phyloP scores from a whole-genome alignment of 2,329 filamentous ascomycete species.

The Ophiocordyceps robertsii region DNA sequence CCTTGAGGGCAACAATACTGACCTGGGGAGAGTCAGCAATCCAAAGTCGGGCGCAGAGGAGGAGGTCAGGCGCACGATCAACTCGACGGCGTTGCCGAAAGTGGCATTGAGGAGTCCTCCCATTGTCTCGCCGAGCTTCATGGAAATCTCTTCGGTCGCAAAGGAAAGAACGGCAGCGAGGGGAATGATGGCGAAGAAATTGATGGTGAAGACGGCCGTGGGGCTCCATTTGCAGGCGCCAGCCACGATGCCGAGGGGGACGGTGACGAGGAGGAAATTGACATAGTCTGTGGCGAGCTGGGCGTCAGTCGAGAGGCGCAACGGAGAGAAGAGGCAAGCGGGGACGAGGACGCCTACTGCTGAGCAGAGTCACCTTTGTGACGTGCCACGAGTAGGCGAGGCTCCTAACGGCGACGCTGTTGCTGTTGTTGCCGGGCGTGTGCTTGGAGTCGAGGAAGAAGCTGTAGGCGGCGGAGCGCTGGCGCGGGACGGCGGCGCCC shows the following conservation, averaged over 20 bases:
- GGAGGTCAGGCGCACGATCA: slow-evolving; percentile 41
- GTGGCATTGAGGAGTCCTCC: slow-evolving; percentile 65
- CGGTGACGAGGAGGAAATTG: slow-evolving; percentile 61
- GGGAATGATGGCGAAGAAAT: slow-evolving; percentile 71
- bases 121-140: slow-evolving; percentile 58
- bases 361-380: slow-evolving; percentile 42
- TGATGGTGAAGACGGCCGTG: slow-evolving; percentile 58
- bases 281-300: slow-evolving; percentile 32
- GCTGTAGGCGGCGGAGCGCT: slow-evolving; percentile 11
- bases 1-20: slow-evolving; percentile 76
- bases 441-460: slow-evolving; percentile 36
- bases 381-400: slow-evolving; percentile 40
- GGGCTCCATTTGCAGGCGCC: slow-evolving; percentile 50
- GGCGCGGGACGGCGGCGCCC: slow-evolving; percentile 6
- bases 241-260: slow-evolving; percentile 59
- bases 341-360: slow-evolving; percentile 31
- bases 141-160: slow-evolving; percentile 64
- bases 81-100: slow-evolving; percentile 67
- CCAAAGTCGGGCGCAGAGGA: too few species aligned
- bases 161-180: slow-evolving; percentile 62
- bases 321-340: neutral
- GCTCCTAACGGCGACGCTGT: slow-evolving; percentile 29
- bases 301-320: neutral
- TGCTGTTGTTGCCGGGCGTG: slow-evolving; percentile 38
- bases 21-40: slow-evolving; percentile 39